Evolutionary conservation across 2,329 filamentous ascomycete genomes (phyloP).

Genomic region (Drechslera avenae): DNA sequence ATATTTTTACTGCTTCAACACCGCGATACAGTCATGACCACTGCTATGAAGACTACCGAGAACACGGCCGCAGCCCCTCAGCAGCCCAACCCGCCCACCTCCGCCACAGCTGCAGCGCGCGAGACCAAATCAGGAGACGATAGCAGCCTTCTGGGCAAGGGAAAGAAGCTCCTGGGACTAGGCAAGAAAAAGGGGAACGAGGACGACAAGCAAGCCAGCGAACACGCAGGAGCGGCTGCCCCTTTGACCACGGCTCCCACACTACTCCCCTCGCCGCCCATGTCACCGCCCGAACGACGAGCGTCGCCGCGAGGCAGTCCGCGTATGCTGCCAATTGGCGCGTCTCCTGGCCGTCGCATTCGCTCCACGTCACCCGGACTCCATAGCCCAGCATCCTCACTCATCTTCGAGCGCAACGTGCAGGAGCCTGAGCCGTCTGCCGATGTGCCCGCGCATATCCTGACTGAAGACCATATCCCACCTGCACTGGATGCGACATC

Average conservation of each 20-base stretch:
- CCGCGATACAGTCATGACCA: not conserved
- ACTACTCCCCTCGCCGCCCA: slow-evolving; percentile 42
- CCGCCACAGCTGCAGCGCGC: slow-evolving; percentile 23
- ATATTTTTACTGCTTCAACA: not conserved
- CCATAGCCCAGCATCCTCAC: slow-evolving; percentile 75
- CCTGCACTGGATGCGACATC: slow-evolving; percentile 89
- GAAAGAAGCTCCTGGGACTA: slow-evolving; percentile 47
- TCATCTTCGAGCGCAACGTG: slow-evolving; percentile 93
- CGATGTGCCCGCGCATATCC: slow-evolving; percentile 90
- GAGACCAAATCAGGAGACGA: slow-evolving; percentile 34
- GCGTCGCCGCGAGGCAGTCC: slow-evolving; percentile 46
- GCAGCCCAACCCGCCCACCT: slow-evolving; percentile 16
- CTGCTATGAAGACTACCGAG: slow-evolving; percentile 15
- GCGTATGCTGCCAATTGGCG: slow-evolving; percentile 40
- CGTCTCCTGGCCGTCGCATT: slow-evolving; percentile 69
- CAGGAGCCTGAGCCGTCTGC: slow-evolving; percentile 80
- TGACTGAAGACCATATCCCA: slow-evolving; percentile 92
- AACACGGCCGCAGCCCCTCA: slow-evolving; percentile 12
- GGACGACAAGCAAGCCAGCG: slow-evolving; percentile 15
- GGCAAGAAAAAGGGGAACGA: slow-evolving; percentile 42
- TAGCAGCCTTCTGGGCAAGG: slow-evolving; percentile 37
- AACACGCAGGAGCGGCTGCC: slow-evolving; percentile 13
- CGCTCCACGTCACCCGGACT: slow-evolving; percentile 73
- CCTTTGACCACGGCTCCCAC: slow-evolving; percentile 25
- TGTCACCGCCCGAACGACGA: slow-evolving; percentile 34